Base-by-base conservation (phyloP, 2,329 filamentous ascomycete species). In the Arthroderma sp. region DNA sequence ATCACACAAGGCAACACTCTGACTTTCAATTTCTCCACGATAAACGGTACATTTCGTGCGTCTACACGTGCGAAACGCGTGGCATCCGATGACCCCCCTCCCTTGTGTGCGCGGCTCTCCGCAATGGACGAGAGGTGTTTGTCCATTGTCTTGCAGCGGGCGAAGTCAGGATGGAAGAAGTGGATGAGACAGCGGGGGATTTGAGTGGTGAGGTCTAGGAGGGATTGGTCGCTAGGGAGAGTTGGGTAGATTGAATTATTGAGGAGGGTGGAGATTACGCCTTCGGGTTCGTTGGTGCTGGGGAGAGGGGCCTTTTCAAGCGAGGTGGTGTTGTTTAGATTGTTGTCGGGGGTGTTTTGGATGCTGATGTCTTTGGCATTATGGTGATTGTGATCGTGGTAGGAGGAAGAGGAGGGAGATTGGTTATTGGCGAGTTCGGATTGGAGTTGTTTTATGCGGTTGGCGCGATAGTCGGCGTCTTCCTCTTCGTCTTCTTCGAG, bases 151-250 rank as follows among this genome's bases (percentile, higher is more conserved):
- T 65, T 62, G 59, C 77, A 81, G 44, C 77, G 71, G 15, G 71
- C 68, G 59, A 81, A 81, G 54, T 80, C 77, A 2, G 75, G 69
- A 55, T 80, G 78, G 58, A 73, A 76, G 58, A 81, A 81, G 56
- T 81, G 77, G 27, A 80, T 72, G 1, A 80, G 66, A 53, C 73
- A 78, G 28, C 71, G 62, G 48, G 74, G 69, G 8, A 70, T 71
- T 40, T 69, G 67, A 5, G 77, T 80, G 6, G 77, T 79, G 50
- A 78, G 74, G 50, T 75, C 70, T 57, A 81, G 70, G 36, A 80
- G 59, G 8, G 66, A 58, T 56, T 78, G 75, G 56, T 81, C 77
- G 48, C 70, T 69, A 42, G 53, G 48, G 4, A 70, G 52, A 1
- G 64, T 65, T 1, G 63, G 62, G 52, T 66, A 66, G 6, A 50